Evolutionary conservation across 768 basidiomycete genomes (phyloP).

Genomic region (Cystobasidium onofrii): DNA sequence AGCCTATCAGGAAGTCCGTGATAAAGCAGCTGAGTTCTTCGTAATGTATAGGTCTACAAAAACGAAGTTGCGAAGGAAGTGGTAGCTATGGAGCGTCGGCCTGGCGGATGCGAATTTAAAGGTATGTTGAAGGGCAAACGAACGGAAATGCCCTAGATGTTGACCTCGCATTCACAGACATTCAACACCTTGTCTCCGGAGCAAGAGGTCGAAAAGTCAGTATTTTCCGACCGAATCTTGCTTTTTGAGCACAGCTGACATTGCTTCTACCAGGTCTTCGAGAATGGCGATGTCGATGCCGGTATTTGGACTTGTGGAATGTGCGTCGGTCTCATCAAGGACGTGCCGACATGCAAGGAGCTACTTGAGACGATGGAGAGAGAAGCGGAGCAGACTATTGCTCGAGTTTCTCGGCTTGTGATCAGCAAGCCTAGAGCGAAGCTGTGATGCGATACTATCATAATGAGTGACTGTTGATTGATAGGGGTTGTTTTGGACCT

Average conservation of each 20-base stretch:
- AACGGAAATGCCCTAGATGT: constrained; percentile 31
- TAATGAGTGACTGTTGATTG: too few species aligned
- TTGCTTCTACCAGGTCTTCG: constrained; percentile 55
- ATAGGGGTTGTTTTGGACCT: too few species aligned
- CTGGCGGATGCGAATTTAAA: constrained; percentile 79
- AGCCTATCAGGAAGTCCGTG: too few species aligned
- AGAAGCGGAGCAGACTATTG: constrained; percentile 65
- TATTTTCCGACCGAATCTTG: constrained; percentile 46
- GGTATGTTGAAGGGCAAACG: constrained; percentile 1
- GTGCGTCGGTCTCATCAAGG: constrained; percentile 55
- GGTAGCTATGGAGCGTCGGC: constrained; percentile 67
- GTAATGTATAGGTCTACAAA: constrained; percentile 49
- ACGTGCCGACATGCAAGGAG: constrained; percentile 72
- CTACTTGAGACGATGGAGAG: constrained; percentile 62
- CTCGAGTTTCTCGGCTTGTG: constrained; percentile 47
- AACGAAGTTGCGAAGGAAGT: constrained; percentile 77
- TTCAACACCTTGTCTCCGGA: constrained; percentile 56
- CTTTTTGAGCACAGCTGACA: background rate
- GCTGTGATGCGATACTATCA: background rate
- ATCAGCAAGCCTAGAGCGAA: constrained; percentile 1
- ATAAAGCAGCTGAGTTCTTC: too few species aligned
- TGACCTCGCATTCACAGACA: constrained; percentile 47
- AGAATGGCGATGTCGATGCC: constrained; percentile 71
- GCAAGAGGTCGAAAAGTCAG: constrained; percentile 42
- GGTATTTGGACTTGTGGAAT: constrained; percentile 63